phyloP scores from a whole-genome alignment of 1,139 yeast genomes.

The Yamadazyma taylorii region DNA sequence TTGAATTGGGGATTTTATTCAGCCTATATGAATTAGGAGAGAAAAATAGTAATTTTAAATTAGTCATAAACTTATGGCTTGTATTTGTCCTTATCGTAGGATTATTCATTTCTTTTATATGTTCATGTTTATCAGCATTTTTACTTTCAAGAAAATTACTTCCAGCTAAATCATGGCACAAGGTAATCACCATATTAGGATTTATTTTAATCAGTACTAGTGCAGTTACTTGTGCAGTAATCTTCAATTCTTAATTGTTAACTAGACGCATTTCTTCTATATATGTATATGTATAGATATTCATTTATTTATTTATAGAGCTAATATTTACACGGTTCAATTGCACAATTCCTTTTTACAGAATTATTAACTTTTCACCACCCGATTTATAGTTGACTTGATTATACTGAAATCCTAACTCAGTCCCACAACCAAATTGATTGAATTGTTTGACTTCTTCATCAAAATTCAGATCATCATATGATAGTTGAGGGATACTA shows the following conservation, averaged over 20 bases:
- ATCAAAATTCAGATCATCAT: conserved; percentile 11
- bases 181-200: conserved; percentile 12
- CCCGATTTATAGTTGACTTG: conserved; percentile 41
- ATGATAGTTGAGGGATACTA: conserved; percentile 31
- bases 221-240: conserved; percentile 4
- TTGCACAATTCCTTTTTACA: no score
- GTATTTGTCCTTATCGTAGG: conserved; percentile 36
- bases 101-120: conserved; percentile 31
- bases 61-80: conserved; percentile 35
- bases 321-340: no score
- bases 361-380: conserved; percentile 32
- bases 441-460: conserved; percentile 18
- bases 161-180: conserved; percentile 13
- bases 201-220: conserved; percentile 9
- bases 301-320: no score
- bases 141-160: conserved; percentile 13
- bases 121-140: conserved; percentile 18
- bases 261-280: no score
- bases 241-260: conserved; percentile 1
- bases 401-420: conserved; percentile 42
- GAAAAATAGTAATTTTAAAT: conserved; percentile 21
- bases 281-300: no score
- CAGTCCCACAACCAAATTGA: conserved; percentile 49
- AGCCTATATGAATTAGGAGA: conserved; percentile 28
- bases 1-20: conserved; percentile 44